A percentile compares a stretch with the other conserved stretches of the same genome.
phyloP scores from a whole-genome alignment of 257 asterid genomes.

The Paraleonurus japonicus region DNA sequence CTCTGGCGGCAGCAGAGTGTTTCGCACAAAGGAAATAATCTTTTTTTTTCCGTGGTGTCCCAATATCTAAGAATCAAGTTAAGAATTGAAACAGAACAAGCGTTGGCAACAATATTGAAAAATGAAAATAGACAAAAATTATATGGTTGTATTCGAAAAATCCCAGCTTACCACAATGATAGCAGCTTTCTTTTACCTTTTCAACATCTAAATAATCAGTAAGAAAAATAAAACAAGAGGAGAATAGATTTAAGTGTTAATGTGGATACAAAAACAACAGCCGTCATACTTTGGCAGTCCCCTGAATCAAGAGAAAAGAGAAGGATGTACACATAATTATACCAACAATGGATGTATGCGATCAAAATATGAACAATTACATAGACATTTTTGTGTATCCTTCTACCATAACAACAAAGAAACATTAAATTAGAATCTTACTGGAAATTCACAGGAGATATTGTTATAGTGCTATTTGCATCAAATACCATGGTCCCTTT shows the following conservation, averaged over 20 bases:
- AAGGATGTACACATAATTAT: slow-evolving; percentile 24
- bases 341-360: not conserved
- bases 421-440: slow-evolving; percentile 40
- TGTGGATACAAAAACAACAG: slow-evolving; percentile 97
- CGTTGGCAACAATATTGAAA: not conserved
- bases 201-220: slow-evolving; percentile 8
- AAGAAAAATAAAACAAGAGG: not conserved
- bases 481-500: slow-evolving; percentile 89
- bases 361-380: not conserved
- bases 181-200: not conserved
- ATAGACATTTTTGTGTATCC: not conserved
- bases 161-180: not conserved
- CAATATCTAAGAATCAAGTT: slow-evolving; percentile 71
- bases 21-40: slow-evolving; percentile 97
- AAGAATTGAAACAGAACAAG: slow-evolving; percentile 38
- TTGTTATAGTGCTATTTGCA: slow-evolving; percentile 87
- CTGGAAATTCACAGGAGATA: slow-evolving; percentile 98
- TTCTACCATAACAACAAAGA: slow-evolving; percentile 9
- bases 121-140: not conserved
- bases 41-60: slow-evolving; percentile 86
- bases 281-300: slow-evolving; percentile 93
- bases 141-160: not conserved
- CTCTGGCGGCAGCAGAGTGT: slow-evolving; percentile 94
- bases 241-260: slow-evolving; percentile 10
- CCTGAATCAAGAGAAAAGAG: slow-evolving; percentile 45